Percentiles rank a stretch among this genome's conserved stretches.
phyloP scores from a whole-genome alignment of 768 basidiomycete genomes.

The Agrocybe praecox region DNA sequence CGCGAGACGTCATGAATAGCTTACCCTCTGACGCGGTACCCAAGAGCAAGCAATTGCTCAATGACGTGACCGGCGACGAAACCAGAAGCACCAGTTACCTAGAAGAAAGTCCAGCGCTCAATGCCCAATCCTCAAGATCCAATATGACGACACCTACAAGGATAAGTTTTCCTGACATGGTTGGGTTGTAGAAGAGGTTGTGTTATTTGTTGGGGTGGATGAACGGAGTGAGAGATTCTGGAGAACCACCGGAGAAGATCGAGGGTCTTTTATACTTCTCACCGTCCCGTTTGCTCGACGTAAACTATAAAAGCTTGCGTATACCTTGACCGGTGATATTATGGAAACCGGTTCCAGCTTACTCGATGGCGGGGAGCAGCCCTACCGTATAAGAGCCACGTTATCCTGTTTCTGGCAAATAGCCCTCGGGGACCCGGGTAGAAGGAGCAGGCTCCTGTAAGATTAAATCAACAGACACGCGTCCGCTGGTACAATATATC shows the following conservation, averaged over 20 bases:
- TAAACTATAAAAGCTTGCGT: not conserved
- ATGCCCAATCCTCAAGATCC: no score
- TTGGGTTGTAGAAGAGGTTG: not conserved
- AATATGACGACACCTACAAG: not conserved
- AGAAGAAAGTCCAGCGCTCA: not conserved
- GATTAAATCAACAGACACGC: no score
- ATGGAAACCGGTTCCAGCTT: not conserved
- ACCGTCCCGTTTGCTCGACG: not conserved
- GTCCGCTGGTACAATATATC: no score
- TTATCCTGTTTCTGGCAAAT: not conserved
- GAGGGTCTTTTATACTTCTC: not conserved
- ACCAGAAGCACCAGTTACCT: constrained; percentile 42
- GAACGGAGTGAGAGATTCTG: not conserved
- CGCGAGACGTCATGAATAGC: not conserved
- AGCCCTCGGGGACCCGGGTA: not conserved
- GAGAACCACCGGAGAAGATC: not conserved
- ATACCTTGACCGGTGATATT: not conserved
- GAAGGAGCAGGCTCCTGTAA: no score
- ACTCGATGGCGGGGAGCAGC: not conserved
- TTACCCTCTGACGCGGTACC: constrained; percentile 39
- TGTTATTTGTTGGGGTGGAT: not conserved
- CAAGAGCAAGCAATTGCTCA: constrained; percentile 27
- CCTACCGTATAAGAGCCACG: not conserved
- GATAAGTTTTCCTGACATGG: not conserved
- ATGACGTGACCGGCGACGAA: constrained; percentile 42